phyloP scores from a whole-genome alignment of 2,329 filamentous ascomycete genomes.

The Dactylellina leptospora region DNA sequence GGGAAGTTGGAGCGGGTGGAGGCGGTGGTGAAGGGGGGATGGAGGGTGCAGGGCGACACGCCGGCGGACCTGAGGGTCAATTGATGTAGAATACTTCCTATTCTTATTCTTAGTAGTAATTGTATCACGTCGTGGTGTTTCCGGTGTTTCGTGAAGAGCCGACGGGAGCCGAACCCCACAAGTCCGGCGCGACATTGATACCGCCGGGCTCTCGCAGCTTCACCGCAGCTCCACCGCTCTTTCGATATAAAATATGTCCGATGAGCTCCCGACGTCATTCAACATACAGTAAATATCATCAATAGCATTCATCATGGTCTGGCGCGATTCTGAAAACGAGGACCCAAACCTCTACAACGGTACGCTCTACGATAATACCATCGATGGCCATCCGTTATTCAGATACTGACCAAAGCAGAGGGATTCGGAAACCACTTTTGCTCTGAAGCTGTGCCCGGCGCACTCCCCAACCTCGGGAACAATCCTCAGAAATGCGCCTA shows the following conservation, averaged over 20 bases:
- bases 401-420: conserved; percentile 16
- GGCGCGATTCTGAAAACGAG: conserved; percentile 35
- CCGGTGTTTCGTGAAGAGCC: conserved; percentile 14
- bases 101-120: neutral
- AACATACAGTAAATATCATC: neutral
- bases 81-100: neutral
- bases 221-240: neutral
- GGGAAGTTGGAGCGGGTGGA: conserved; percentile 64
- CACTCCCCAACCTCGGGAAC: conserved; percentile 64
- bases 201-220: neutral
- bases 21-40: conserved; percentile 66
- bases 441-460: conserved; percentile 43
- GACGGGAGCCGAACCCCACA: conserved; percentile 39
- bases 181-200: conserved; percentile 12
- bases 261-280: conserved; percentile 19
- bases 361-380: neutral
- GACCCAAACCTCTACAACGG: conserved; percentile 53
- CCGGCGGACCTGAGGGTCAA: conserved; percentile 61
- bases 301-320: conserved; percentile 33
- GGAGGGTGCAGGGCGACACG: conserved; percentile 67
- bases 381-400: neutral
- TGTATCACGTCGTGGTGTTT: neutral
- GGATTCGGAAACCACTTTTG: conserved; percentile 51
- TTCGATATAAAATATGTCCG: neutral
- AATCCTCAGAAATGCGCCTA: conserved; percentile 81